Conservation (phyloP, 805 yeast genomes). For the Wickerhamiella azymoides region DNA sequence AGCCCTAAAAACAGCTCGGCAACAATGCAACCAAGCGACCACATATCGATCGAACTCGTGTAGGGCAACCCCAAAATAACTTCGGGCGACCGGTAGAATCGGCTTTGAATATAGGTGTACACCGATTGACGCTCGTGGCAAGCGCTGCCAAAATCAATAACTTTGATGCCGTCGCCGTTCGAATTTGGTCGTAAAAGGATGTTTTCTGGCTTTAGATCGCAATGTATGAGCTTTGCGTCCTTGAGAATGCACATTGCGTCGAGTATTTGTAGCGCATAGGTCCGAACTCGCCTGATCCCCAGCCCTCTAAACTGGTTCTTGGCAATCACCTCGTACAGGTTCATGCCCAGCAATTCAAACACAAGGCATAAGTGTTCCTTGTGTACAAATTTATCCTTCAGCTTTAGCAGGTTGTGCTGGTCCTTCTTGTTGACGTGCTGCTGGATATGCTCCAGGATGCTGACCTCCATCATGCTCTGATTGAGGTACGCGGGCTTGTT, state of each 20-base stretch:
- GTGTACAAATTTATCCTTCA: slow-evolving; percentile 82
- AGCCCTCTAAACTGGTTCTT: slow-evolving; percentile 91
- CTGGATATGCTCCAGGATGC: slow-evolving; percentile 69
- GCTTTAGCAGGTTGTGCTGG: slow-evolving; percentile 58
- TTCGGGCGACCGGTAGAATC: slow-evolving; percentile 92
- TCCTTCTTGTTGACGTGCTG: slow-evolving; percentile 54
- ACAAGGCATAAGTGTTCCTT: slow-evolving; percentile 87
- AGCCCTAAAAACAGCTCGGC: slow-evolving; percentile 84
- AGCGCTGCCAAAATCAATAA: slow-evolving; percentile 93
- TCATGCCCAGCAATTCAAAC: slow-evolving; percentile 77
- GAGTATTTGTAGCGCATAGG: slow-evolving; percentile 65
- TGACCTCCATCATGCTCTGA: slow-evolving; percentile 84
- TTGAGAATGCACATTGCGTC: slow-evolving; percentile 72
- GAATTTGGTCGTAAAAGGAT: slow-evolving; percentile 57
- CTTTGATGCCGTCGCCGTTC: slow-evolving; percentile 74
- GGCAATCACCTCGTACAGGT: slow-evolving; percentile 76
- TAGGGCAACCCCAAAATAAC: slow-evolving; percentile 85
- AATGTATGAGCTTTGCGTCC: slow-evolving; percentile 74
- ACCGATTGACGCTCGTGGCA: slow-evolving; percentile 83
- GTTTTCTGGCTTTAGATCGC: slow-evolving; percentile 95
- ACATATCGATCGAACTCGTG: slow-evolving; percentile 86
- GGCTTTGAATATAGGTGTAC: slow-evolving; percentile 81
- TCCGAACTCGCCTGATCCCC: slow-evolving; percentile 61
- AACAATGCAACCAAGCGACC: slow-evolving; percentile 91
- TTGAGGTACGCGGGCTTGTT: slow-evolving; percentile 82